Evolutionary conservation across 306 rosid genomes (phyloP).

Genomic region (Fragaria vesca): DNA sequence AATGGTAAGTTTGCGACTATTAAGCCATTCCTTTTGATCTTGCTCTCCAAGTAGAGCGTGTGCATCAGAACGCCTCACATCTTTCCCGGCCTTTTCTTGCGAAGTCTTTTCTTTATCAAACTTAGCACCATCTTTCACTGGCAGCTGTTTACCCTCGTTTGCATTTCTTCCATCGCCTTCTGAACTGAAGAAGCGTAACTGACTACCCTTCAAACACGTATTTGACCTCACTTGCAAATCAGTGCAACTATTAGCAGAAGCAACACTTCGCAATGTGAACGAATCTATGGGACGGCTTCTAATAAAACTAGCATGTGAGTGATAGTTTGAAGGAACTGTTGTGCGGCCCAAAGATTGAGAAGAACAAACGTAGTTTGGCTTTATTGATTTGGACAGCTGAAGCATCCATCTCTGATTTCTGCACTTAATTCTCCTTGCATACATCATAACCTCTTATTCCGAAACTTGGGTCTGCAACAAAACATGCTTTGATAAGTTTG

Average conservation of each 20-base stretch:
- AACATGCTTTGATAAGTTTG: conserved; percentile 30
- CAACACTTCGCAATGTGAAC: conserved; percentile 29
- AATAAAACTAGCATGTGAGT: conserved; percentile 37
- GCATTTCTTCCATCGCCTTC: conserved; percentile 85
- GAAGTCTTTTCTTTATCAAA: conserved; percentile 44
- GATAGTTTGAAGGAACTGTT: conserved; percentile 28
- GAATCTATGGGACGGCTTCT: conserved; percentile 46
- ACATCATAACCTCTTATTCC: conserved; percentile 49
- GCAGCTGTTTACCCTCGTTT: conserved; percentile 64
- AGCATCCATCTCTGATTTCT: conserved; percentile 65
- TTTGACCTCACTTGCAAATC: conserved; percentile 31
- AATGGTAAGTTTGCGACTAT: conserved; percentile 59
- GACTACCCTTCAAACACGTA: conserved; percentile 41
- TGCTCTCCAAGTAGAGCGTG: conserved; percentile 80
- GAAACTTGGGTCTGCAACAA: conserved; percentile 25
- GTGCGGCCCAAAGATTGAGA: conserved; percentile 39
- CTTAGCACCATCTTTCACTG: conserved; percentile 51
- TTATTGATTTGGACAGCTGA: conserved; percentile 54
- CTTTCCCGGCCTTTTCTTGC: conserved; percentile 47
- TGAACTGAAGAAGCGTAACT: conserved; percentile 63
- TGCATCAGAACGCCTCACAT: conserved; percentile 40
- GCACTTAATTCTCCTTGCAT: conserved; percentile 66
- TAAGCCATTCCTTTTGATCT: conserved; percentile 93
- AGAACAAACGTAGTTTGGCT: conserved; percentile 39
- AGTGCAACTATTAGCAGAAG: conserved; percentile 32